phyloP scores from a whole-genome alignment of 768 basidiomycete genomes.

The Suillus lakei region DNA sequence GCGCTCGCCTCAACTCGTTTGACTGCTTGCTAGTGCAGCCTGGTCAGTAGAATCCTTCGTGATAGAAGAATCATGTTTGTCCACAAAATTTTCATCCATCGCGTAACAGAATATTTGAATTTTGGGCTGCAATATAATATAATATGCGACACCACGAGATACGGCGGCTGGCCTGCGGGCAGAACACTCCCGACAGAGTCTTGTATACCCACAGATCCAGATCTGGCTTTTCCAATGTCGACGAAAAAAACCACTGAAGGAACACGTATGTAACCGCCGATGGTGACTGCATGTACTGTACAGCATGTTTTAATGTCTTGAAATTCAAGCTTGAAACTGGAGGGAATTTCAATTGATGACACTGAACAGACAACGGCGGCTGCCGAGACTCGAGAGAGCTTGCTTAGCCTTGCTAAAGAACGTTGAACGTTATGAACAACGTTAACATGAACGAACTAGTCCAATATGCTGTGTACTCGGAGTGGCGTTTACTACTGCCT shows the following conservation, averaged over 20 bases:
- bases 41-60: background rate
- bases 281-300: too few species aligned
- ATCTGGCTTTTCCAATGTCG: background rate
- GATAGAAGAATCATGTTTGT: background rate
- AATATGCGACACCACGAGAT: background rate
- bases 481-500: background rate
- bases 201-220: background rate
- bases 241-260: background rate
- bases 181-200: background rate
- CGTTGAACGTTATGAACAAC: background rate
- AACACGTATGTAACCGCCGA: too few species aligned
- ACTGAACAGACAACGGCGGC: too few species aligned
- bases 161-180: background rate
- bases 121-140: too few species aligned
- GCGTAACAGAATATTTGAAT: background rate
- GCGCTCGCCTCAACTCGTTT: too few species aligned
- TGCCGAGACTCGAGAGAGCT: too few species aligned
- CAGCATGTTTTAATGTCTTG: too few species aligned
- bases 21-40: background rate
- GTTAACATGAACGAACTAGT: background rate
- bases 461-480: background rate
- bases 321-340: too few species aligned
- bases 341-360: too few species aligned
- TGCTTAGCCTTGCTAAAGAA: too few species aligned
- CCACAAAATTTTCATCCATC: background rate